These are phyloP conservation scores for Moelleriella libera DNA, from an alignment of 2,329 filamentous ascomycete species.

Conservation along the genomic window DNA sequence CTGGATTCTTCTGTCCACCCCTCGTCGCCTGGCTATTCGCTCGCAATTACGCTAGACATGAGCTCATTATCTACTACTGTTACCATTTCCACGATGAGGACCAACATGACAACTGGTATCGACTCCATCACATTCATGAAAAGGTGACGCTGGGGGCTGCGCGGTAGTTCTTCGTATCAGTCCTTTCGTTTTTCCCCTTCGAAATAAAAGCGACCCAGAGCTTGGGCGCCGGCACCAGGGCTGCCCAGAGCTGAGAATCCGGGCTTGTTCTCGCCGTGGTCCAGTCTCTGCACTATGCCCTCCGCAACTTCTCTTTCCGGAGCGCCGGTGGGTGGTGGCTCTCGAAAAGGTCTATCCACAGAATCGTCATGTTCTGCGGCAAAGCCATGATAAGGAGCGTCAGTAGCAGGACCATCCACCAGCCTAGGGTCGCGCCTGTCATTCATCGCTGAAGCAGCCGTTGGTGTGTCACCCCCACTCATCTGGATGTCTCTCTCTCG, in stretches of 20 bases:
- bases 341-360: constrained; percentile 49
- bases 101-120: neutral
- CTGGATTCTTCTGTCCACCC: too few relatives aligned
- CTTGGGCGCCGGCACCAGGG: constrained; percentile 27
- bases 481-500: constrained; percentile 19
- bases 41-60: too few relatives aligned
- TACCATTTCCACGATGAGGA: too few relatives aligned
- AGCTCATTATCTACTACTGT: too few relatives aligned
- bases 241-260: constrained; percentile 25
- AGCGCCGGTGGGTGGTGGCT: constrained; percentile 32
- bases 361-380: constrained; percentile 37
- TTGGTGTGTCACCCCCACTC: constrained; percentile 24
- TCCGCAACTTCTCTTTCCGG: constrained; percentile 43
- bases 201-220: constrained; percentile 46
- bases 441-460: constrained; percentile 29
- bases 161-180: neutral
- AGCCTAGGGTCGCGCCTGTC: constrained; percentile 48
- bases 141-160: neutral
- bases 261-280: constrained; percentile 29
- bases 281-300: constrained; percentile 45
- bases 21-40: too few relatives aligned
- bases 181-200: constrained; percentile 28
- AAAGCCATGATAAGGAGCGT: constrained; percentile 34
- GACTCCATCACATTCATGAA: neutral
- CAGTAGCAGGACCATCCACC: constrained; percentile 50